Percentiles rank a stretch among this genome's conserved stretches.
These are phyloP conservation scores for Sugiyamaella castrensis DNA, from an alignment of 1,139 yeast genomes.

Conservation along the genomic window DNA sequence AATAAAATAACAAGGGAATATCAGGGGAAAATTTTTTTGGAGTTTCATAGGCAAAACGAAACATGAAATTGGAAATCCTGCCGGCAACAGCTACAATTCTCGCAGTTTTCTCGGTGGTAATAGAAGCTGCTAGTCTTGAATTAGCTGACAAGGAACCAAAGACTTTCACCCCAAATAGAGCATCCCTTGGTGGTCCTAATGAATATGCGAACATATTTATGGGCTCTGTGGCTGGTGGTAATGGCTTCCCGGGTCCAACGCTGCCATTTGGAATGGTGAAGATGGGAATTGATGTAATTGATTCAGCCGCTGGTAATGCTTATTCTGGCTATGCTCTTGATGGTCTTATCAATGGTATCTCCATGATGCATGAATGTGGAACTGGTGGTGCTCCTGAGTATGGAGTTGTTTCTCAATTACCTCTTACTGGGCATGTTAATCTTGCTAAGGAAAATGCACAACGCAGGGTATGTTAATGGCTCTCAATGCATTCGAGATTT, in stretches of 20 bases:
- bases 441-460: constrained; percentile 12
- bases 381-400: constrained; percentile 42
- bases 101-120: no score
- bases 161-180: neutral
- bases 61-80: no score
- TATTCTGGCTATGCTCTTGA: constrained; percentile 41
- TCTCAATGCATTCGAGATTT: no score
- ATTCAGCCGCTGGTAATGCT: constrained; percentile 31
- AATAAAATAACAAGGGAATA: no score
- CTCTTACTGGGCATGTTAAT: constrained; percentile 12
- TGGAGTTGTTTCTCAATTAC: constrained; percentile 16
- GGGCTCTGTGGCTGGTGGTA: constrained; percentile 42
- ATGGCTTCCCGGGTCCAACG: constrained; percentile 42
- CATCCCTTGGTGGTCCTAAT: constrained; percentile 2
- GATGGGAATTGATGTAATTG: constrained; percentile 41
- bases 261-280: constrained; percentile 45
- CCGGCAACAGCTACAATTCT: no score
- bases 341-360: constrained; percentile 38
- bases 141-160: neutral
- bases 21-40: no score
- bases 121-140: no score
- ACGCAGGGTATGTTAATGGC: constrained; percentile 5
- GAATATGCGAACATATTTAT: constrained; percentile 19
- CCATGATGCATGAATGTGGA: constrained; percentile 45
- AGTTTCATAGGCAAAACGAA: no score